Base-by-base conservation (phyloP, 1,284 basidiomycete species). In the Athelia psychrophila region DNA sequence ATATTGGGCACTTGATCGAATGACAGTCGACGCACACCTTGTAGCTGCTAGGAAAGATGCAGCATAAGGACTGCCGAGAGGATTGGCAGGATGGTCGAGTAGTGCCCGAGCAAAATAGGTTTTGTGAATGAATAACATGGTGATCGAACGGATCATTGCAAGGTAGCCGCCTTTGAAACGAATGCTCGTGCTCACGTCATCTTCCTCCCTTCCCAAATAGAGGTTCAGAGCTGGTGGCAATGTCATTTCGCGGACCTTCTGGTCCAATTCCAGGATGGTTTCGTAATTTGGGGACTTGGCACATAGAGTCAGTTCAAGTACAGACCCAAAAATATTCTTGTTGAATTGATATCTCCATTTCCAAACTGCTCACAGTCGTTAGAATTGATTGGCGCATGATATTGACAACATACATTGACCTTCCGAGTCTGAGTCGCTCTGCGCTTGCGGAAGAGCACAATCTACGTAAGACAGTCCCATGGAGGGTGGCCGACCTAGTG, bases 11-110 rank as follows among this genome's bases (percentile, higher is more conserved):
- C 77, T 53, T 78, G 74, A 72, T 62, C 80, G 81, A 54, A 83
- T 80, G 16, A 76, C 71, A 18, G 75, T 73, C n/a, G 81, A 83
- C 22, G 81, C 81, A 57, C 79, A 81, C 54, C 80, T 72, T 59
- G 83, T 84, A 36, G 81, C 77, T 10, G 83, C 81, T 25, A 85
- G 70, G 60, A 83, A 84, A 2, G 82, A 84, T 1, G 82, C 82
- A 3, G 83, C 80, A 53, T 79, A 85, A 3, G 79, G 79, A 57
- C 83, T 84, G 36, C 79, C 72, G 18, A 84, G 67, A 16, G 83
- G 82, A 56, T 84, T 83, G 12, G 68, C 66, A 32, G 82, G 83
- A 58, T 79, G 74, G 56, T 84, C 81, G 16, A 81, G 67, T 73
- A 85, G 76, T 2, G 83, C 80, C 53, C 81, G 79, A 0, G 79